Base-by-base conservation (phyloP, 768 basidiomycete species). In the Xerocomus brunneocitrinus region DNA sequence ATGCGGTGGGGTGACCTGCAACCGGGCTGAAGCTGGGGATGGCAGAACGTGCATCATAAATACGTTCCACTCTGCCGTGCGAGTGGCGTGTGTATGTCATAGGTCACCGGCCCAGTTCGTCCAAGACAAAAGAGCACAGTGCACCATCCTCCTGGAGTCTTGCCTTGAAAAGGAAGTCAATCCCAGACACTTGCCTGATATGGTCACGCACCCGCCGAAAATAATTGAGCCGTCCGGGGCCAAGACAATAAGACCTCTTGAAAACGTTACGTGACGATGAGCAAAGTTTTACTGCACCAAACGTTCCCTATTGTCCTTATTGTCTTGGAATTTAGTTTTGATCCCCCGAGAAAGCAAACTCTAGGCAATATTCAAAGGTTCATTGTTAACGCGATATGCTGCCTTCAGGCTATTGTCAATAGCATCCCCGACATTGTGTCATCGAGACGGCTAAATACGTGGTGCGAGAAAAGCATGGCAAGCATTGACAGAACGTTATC, bases 381-480 rank as follows among this genome's bases (percentile, higher is more conserved):
- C 38, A 32, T 24, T 46, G 45, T 6, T 25, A 24, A 22, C 45
- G 31, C 51, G 42, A 43, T 38, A 19, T 32, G 57, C 52, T 24
- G 52, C 60, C 31, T 32, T 45, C 13, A 4, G 31, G 10, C 44
- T 62, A 19, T 19, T 19, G 19, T 47, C 44, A 73, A 67, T 27
- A 27, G 27, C 27, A 27, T 27, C 70, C 73, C 71, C 70, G 41
- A 70, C 72, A 46, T 71, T 71, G 31, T 31, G 27, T 27, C 27
- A 27, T 28, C 28, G 28, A 7, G 28, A 28, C 9, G 19, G 9
- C 9, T 70, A 46, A 70, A 73, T 9, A 73, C 49, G 47, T 74
- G 69, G 47, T 67, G 65, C 49, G 71, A 70, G 60, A 74, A 74
- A 53, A 73, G 70, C 71, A 32, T 32, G 9, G 30, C 4, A 8